Evolutionary conservation across 768 basidiomycete species (phyloP).

Genomic region (Vararia minispora): DNA sequence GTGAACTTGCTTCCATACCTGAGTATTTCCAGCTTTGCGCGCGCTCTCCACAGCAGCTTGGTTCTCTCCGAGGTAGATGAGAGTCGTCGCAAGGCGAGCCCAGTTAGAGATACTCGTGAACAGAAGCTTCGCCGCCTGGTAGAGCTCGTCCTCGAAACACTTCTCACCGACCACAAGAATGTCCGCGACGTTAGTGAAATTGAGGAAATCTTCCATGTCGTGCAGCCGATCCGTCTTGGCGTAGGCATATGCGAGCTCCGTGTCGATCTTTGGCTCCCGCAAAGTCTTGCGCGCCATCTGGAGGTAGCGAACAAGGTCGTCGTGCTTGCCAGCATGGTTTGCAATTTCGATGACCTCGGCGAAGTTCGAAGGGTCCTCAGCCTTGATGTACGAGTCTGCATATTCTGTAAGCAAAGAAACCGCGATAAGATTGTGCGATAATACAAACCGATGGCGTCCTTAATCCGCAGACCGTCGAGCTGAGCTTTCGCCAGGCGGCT

Average conservation of each 20-base stretch:
- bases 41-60: conserved; percentile 98
- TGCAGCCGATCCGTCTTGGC: conserved; percentile 96
- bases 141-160: conserved; percentile 96
- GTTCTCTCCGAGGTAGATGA: conserved; percentile 97
- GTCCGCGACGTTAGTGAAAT: conserved; percentile 98
- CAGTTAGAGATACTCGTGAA: conserved; percentile 98
- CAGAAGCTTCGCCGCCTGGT: conserved; percentile 91
- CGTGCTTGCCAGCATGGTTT: conserved; percentile 83
- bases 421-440: neutral
- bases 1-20: conserved; percentile 99
- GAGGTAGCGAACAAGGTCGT: conserved; percentile 90
- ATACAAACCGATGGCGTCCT: conserved; percentile 83
- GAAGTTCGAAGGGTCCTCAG: conserved; percentile 90
- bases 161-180: conserved; percentile 96
- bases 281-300: conserved; percentile 98
- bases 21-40: conserved; percentile 98
- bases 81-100: conserved; percentile 94
- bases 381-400: conserved; percentile 94
- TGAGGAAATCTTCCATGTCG: conserved; percentile 99
- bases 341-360: conserved; percentile 94
- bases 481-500: conserved; percentile 97
- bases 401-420: neutral
- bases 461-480: conserved; percentile 94
- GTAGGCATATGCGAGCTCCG: conserved; percentile 95
- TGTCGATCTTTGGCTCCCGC: conserved; percentile 96